Percentiles rank a stretch among this genome's conserved stretches.
Conservation (phyloP, 805 yeast species). For the Ogataea minuta region DNA sequence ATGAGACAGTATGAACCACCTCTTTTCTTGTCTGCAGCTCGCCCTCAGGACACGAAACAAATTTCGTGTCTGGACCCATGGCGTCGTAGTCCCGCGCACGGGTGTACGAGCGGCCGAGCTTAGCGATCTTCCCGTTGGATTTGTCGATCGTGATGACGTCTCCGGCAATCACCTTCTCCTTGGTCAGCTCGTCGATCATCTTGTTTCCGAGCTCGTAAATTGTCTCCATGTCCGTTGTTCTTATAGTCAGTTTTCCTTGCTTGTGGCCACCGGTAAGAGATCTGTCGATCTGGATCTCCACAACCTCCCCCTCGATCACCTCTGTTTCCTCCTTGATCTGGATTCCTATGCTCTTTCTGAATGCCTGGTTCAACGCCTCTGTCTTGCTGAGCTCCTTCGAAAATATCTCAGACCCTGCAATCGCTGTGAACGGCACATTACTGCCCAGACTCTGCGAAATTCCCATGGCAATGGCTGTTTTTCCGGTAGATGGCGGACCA, state of each 20-base stretch:
- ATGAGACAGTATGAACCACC: conserved; percentile 94
- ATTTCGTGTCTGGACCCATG: conserved; percentile 86
- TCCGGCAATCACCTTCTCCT: conserved; percentile 91
- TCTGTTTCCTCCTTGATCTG: conserved; percentile 96
- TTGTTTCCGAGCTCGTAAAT: conserved; percentile 50
- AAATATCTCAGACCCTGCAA: conserved; percentile 91
- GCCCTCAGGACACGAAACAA: conserved; percentile 97
- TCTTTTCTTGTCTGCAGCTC: conserved; percentile 98
- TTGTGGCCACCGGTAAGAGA: conserved; percentile 86
- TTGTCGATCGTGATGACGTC: conserved; percentile 97
- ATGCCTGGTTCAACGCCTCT: conserved; percentile 93
- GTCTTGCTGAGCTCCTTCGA: conserved; percentile 98
- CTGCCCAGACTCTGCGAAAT: conserved; percentile 95
- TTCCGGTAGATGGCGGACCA: conserved; percentile 98
- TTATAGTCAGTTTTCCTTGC: conserved; percentile 81
- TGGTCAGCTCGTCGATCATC: conserved; percentile 83
- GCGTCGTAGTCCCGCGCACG: conserved; percentile 97
- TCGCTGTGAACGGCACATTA: conserved; percentile 95
- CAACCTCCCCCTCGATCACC: conserved; percentile 97
- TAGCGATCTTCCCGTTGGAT: conserved; percentile 93
- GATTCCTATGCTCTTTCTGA: conserved; percentile 93
- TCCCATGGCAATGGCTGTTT: conserved; percentile 95
- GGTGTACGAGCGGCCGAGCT: conserved; percentile 98
- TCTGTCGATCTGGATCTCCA: conserved; percentile 92
- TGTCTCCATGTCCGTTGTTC: conserved; percentile 89